Evolutionary conservation across 768 basidiomycete species (phyloP).

Genomic region (Clathrus columnatus): DNA sequence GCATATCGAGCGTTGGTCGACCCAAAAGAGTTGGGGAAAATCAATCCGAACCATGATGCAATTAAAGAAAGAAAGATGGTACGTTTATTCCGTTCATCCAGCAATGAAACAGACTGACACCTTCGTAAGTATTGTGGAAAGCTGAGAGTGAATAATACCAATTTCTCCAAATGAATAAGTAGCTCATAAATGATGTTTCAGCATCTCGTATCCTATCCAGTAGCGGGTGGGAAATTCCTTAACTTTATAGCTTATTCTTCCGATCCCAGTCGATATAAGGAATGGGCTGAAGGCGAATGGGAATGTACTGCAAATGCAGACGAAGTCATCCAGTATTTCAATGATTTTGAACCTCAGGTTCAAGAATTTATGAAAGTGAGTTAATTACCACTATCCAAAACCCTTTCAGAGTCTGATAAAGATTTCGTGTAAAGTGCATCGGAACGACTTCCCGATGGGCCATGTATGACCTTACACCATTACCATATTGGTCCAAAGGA

Average conservation of each 20-base stretch:
- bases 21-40: background rate
- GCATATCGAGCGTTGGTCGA: conserved; percentile 8
- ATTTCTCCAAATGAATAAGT: background rate
- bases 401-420: background rate
- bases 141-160: background rate
- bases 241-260: conserved; percentile 11
- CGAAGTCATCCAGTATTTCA: conserved; percentile 38
- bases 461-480: conserved; percentile 45
- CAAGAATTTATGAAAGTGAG: conserved; percentile 46
- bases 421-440: conserved; percentile 34
- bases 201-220: conserved; percentile 10
- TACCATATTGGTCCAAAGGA: conserved; percentile 43
- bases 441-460: conserved; percentile 52
- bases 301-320: conserved; percentile 15
- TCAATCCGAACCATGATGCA: conserved; percentile 1
- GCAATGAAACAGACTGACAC: background rate
- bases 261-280: background rate
- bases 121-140: conserved; percentile 3
- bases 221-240: conserved; percentile 3
- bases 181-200: background rate
- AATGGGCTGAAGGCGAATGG: conserved; percentile 1
- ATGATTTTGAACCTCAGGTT: conserved; percentile 52
- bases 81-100: background rate
- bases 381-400: background rate
- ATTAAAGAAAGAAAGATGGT: conserved; percentile 5